These are phyloP conservation scores for Dendrobium chrysotoxum DNA, from an alignment of 106 monocot species.

Conservation along the genomic window DNA sequence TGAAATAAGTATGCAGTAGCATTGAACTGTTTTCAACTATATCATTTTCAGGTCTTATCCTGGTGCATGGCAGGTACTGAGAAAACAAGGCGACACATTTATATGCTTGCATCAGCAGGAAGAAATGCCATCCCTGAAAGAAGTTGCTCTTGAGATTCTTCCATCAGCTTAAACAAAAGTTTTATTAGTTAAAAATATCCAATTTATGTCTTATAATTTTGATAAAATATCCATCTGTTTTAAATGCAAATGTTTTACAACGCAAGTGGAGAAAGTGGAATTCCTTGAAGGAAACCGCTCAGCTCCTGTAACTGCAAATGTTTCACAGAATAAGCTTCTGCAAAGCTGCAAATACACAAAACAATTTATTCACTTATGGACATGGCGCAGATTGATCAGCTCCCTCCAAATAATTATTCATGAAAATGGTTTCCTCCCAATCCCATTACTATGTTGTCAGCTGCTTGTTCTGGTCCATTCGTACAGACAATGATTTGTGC, in stretches of 20 bases:
- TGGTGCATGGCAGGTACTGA: constrained; percentile 83
- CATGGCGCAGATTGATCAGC: not conserved
- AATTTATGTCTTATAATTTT: not conserved
- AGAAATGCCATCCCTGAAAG: constrained; percentile 91
- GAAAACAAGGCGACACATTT: constrained; percentile 48
- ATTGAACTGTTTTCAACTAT: not conserved
- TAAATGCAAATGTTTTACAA: not conserved
- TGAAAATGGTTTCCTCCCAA: not conserved
- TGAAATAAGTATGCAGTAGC: not conserved
- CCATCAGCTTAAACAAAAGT: constrained; percentile 36
- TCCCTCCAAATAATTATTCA: not conserved
- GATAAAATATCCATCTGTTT: not conserved
- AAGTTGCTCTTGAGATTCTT: constrained; percentile 90
- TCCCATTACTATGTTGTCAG: not conserved
- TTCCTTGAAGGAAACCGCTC: not conserved
- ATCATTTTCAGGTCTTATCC: constrained; percentile 69
- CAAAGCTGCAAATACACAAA: not conserved
- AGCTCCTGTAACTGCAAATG: not conserved
- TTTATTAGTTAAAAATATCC: too few relatives aligned
- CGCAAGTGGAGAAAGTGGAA: not conserved
- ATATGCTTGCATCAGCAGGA: constrained; percentile 70
- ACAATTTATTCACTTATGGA: not conserved
- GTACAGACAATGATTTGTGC: not conserved
- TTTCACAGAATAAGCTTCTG: not conserved
- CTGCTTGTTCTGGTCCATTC: not conserved